Evolutionary conservation across 2,329 filamentous ascomycete species (phyloP), one percentile per base, ranked within the genome.

Genomic region (Xylariaceae sp.): DNA sequence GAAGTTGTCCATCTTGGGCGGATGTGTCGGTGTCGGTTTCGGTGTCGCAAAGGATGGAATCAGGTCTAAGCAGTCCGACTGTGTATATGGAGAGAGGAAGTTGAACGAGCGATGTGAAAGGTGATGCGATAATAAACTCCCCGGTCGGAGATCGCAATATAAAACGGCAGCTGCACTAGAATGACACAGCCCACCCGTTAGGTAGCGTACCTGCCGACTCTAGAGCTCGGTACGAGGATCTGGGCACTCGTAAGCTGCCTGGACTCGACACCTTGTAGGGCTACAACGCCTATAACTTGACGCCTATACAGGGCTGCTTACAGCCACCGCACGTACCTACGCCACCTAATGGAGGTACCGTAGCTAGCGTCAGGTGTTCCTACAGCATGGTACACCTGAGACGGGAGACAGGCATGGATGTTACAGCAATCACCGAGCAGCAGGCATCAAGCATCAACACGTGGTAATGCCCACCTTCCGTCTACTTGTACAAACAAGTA

Each of bases 1-100:
- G 76, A 85, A 84, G 64, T 74, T 75, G 68, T 85, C 82, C 82
- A 84, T 84, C 45, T 58, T 60, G 58, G 59, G 56, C 54, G 9
- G 30, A 37, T 23, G 49, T 60, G 42, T 18, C 15, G 37, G 35
- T 37, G 35, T 56, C 50, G 61, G 53, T 17, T 6, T 30, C 23
- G 23, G 23, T 30, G 23, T 30, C 23, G 23, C 23, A 34, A 13
- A 34, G 34, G 47, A 39, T 45, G 37, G 34, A 15, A 53, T 47
- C 17, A 49, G 23, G n/a, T 49, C 18, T 15, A 15, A 37, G 30
- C 30, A 37, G 17, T 44, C 5, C 15, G 15, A 49, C 18, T 4
- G 48, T 30, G 18, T 18, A 5, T 49, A 18, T 23, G 7, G 10
- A 18, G 48, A 11, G 13, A 50, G 47, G 17, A 39, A 18, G 13